A percentile compares a stretch with the other conserved stretches of the same genome.
Conservation (phyloP, 768 basidiomycete genomes). For the Stropharia rugosoannulata region DNA sequence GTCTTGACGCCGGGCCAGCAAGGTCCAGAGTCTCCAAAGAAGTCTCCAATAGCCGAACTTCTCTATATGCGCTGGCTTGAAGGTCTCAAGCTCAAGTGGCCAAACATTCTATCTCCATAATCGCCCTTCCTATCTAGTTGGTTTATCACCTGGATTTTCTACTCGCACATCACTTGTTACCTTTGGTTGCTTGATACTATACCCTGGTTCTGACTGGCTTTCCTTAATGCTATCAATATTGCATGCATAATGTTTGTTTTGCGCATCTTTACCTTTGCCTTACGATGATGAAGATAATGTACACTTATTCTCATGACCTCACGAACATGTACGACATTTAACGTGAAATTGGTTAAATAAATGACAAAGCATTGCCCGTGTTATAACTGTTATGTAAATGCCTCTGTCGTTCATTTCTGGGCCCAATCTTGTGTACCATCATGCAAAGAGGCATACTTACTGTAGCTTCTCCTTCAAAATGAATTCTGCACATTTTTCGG, state of each 20-base stretch:
- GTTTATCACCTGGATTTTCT: background rate
- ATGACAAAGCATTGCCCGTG: background rate
- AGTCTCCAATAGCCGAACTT: conserved; percentile 92
- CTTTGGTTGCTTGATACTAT: background rate
- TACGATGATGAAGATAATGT: conserved; percentile 1
- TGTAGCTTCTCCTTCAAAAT: conserved; percentile 4
- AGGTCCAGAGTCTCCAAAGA: conserved; percentile 47
- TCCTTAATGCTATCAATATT: conserved; percentile 3
- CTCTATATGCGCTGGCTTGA: conserved; percentile 98
- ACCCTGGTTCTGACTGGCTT: background rate
- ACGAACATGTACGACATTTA: background rate
- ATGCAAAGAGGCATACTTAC: background rate
- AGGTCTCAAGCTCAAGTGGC: conserved; percentile 90
- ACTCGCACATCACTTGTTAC: background rate
- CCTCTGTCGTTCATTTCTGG: too few species aligned
- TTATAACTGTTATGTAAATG: too few species aligned
- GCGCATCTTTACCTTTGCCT: too few species aligned
- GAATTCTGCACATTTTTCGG: conserved; percentile 13
- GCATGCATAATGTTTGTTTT: background rate
- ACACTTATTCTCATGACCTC: conserved; percentile 4
- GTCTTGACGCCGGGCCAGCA: conserved; percentile 18
- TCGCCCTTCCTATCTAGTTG: conserved; percentile 1
- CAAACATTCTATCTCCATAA: conserved; percentile 51
- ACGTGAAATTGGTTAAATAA: background rate
- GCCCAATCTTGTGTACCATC: too few species aligned